Evolutionary conservation across 2,329 filamentous ascomycete genomes (phyloP).

Genomic region (Stylonectria norvegica): DNA sequence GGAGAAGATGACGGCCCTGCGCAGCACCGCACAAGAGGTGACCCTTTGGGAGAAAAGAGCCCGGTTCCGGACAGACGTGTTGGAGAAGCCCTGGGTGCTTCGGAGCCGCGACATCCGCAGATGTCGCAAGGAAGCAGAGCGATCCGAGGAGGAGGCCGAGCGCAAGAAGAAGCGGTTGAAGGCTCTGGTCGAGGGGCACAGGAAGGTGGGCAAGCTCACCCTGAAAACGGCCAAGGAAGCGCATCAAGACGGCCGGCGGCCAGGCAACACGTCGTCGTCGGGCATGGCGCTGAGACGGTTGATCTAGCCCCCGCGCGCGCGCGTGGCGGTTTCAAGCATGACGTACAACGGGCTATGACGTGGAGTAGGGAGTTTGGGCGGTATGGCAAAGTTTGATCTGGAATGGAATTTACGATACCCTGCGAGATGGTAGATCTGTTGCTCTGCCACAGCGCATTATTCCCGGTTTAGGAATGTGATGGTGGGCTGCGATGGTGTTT

Average conservation of each 20-base stretch:
- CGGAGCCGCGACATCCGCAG: slow-evolving; percentile 45
- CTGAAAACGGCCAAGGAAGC: slow-evolving; percentile 4
- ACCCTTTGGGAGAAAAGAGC: slow-evolving; percentile 55
- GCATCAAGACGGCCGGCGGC: slow-evolving; percentile 1
- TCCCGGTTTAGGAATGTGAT: slow-evolving; percentile 23
- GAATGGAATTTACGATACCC: slow-evolving; percentile 6
- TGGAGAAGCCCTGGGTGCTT: slow-evolving; percentile 55
- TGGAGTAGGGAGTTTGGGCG: slow-evolving; percentile 6
- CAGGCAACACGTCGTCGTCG: slow-evolving; percentile 10
- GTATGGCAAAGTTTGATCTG: slow-evolving; percentile 13
- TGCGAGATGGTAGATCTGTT: slow-evolving; percentile 10
- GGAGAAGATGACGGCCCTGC: slow-evolving; percentile 46
- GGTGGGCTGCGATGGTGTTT: no score
- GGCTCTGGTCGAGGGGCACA: slow-evolving; percentile 13
- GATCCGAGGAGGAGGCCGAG: slow-evolving; percentile 26
- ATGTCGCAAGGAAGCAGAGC: slow-evolving; percentile 47
- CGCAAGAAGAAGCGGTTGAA: slow-evolving; percentile 25
- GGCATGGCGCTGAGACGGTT: slow-evolving; percentile 25
- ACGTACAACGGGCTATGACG: slow-evolving; percentile 34
- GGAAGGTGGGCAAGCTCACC: no score
- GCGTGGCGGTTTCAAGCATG: no score
- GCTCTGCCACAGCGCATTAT: slow-evolving; percentile 9
- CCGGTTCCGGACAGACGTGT: slow-evolving; percentile 47
- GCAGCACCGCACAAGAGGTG: slow-evolving; percentile 55
- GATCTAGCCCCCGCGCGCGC: no score